phyloP scores from a whole-genome alignment of 441 rosid species.

The Brassica balearica region DNA sequence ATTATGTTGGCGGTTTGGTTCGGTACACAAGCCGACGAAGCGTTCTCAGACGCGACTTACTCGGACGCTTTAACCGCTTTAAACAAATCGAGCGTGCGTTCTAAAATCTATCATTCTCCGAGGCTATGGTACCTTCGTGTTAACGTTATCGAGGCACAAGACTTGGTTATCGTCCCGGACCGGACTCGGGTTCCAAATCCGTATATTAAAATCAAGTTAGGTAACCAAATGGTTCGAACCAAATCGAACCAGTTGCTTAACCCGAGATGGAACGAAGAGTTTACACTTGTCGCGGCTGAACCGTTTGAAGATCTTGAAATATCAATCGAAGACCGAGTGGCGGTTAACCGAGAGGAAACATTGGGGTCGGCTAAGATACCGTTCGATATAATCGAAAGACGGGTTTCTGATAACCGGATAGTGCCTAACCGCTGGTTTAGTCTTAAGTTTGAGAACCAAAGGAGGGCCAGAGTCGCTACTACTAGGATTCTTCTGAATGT shows the following conservation, averaged over 20 bases:
- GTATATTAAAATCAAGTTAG: conserved; percentile 73
- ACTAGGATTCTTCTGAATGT: conserved; percentile 62
- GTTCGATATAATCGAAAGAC: conserved; percentile 56
- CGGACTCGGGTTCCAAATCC: conserved; percentile 69
- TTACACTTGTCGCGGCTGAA: conserved; percentile 88
- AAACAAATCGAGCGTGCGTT: conserved; percentile 60
- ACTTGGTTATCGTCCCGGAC: conserved; percentile 59
- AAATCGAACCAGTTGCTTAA: conserved; percentile 62
- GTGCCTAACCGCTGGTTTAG: conserved; percentile 66
- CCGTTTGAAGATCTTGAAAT: conserved; percentile 86
- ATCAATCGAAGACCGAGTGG: conserved; percentile 77
- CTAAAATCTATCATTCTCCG: conserved; percentile 95
- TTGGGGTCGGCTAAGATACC: conserved; percentile 65
- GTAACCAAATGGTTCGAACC: conserved; percentile 76
- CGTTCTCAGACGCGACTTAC: conserved; percentile 88
- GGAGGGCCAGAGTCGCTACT: conserved; percentile 69
- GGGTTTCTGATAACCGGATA: conserved; percentile 69
- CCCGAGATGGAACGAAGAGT: conserved; percentile 76
- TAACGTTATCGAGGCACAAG: conserved; percentile 86
- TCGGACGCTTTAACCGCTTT: conserved; percentile 72
- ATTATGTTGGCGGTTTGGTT: conserved; percentile 94
- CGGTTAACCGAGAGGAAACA: conserved; percentile 73
- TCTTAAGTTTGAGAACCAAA: conserved; percentile 66
- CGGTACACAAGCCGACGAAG: conserved; percentile 97
- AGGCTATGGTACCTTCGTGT: conserved; percentile 94